Conservation (phyloP, 2,329 filamentous ascomycete genomes). For the Dothistroma pini region DNA sequence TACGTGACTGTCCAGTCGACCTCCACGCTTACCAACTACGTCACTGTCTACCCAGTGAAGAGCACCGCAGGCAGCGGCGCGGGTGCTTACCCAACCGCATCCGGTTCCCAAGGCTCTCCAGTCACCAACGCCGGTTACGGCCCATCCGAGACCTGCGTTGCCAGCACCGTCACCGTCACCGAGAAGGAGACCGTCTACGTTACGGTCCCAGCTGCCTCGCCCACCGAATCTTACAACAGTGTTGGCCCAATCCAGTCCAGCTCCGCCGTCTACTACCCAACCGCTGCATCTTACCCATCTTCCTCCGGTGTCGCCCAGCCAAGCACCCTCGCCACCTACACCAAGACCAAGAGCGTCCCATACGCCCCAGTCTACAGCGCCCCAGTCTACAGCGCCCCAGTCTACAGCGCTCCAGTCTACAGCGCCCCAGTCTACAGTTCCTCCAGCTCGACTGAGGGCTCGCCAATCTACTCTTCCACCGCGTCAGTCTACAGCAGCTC, state of each 20-base stretch:
- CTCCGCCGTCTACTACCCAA: conserved; percentile 22
- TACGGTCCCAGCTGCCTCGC: conserved; percentile 20
- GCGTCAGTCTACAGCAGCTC: background rate
- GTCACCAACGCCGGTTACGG: background rate
- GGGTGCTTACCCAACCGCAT: background rate
- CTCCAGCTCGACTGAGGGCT: background rate
- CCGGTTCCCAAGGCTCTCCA: conserved; percentile 12
- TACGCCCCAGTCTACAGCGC: conserved; percentile 11
- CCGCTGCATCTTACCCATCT: conserved; percentile 9
- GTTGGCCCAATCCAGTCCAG: conserved; percentile 25
- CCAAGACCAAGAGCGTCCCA: background rate
- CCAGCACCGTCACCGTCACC: conserved; percentile 34
- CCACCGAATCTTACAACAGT: conserved; percentile 10
- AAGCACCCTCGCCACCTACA: conserved; percentile 4
- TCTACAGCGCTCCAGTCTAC: conserved; percentile 6
- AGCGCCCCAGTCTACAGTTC: conserved; percentile 6
- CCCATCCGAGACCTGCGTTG: conserved; percentile 24
- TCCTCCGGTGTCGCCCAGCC: conserved; percentile 17
- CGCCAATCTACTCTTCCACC: conserved; percentile 6
- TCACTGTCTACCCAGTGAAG: conserved; percentile 31
- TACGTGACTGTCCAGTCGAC: conserved; percentile 30
- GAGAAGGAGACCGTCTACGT: conserved; percentile 34
- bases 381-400: conserved; percentile 5
- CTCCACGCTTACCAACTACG: conserved; percentile 33
- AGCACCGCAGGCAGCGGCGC: conserved; percentile 9